Evolutionary conservation across 441 rosid species (phyloP), one percentile per base, ranked within the genome.

Genomic region (Manihot esculenta): DNA sequence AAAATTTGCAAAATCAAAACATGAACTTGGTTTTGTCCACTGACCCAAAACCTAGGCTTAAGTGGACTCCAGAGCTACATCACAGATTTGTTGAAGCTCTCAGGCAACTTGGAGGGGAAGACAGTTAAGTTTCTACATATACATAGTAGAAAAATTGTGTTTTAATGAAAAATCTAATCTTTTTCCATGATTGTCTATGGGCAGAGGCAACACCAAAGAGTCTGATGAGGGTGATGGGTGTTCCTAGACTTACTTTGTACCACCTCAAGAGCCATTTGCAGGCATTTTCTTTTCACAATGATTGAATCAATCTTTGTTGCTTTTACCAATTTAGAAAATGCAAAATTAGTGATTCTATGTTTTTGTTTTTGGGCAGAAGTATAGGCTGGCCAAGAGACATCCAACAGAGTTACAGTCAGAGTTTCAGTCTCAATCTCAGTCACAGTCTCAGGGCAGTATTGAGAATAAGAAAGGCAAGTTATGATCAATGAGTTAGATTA

Each of bases 201-300:
- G 79, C 84, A 95, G 99, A 91, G 76, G 99, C 99, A 70, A 95
- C 98, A 66, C 99, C 99, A 2, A 95, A 88, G 87, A 83, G 91
- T 81, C 81, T 92, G 83, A 89, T 89, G 95, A 89, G 87, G 74
- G 81, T 77, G 75, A 88, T 92, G 93, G 98, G 82, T 26, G 86
- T 91, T 82, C 85, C 94, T 80, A 97, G 95, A 26, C 94, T 95
- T 62, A 95, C 98, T 70, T 76, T 95, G 79, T 95, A 95, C 82
- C 99, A 95, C 79, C 87, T 95, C n/a, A 95, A 95, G 86, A 95
- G 98, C 81, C 99, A 95, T 85, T 84, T 95, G 76, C 99, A 94
- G 90, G 99, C 83, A 73, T 42, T 64, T 35, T 44, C 66, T 47
- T 64, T 72, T 38, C 9, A 33, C 38, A 12, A 53, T 73, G 45